These are phyloP conservation scores for Phytophthora citrophthora DNA, from an alignment of 352 stramenopile species.

Conservation along the genomic window DNA sequence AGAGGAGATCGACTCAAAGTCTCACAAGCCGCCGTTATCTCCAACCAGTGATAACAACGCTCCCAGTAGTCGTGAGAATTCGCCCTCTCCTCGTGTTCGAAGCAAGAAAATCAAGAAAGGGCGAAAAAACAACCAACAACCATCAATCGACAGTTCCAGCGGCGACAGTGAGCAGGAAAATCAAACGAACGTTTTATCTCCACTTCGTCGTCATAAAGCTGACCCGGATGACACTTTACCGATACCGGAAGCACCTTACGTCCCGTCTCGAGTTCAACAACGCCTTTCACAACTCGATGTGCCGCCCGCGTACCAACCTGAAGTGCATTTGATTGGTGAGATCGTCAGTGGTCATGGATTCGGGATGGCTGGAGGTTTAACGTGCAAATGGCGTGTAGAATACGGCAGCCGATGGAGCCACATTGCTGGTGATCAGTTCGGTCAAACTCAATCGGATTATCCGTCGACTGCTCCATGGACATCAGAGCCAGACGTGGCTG, in stretches of 20 bases:
- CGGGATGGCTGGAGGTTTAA: slow-evolving; percentile 41
- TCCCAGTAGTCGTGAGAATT: neutral
- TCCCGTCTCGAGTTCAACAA: slow-evolving; percentile 17
- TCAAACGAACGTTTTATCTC: slow-evolving; percentile 35
- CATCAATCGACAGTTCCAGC: slow-evolving; percentile 15
- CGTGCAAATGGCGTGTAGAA: slow-evolving; percentile 77
- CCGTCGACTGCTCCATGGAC: slow-evolving; percentile 27
- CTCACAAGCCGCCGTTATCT: slow-evolving; percentile 8
- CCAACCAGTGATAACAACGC: slow-evolving; percentile 13
- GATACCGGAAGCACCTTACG: slow-evolving; percentile 23
- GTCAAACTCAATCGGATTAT: slow-evolving; percentile 74
- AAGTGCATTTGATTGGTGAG: slow-evolving; percentile 78
- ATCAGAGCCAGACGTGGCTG: slow-evolving; percentile 34
- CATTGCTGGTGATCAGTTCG: slow-evolving; percentile 62
- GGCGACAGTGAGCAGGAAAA: slow-evolving; percentile 36
- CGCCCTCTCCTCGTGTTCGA: slow-evolving; percentile 6
- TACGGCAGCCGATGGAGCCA: slow-evolving; percentile 63
- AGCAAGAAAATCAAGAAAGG: slow-evolving; percentile 8
- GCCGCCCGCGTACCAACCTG: slow-evolving; percentile 52
- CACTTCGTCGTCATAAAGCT: slow-evolving; percentile 29
- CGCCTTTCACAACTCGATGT: slow-evolving; percentile 34
- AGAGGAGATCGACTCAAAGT: slow-evolving; percentile 16
- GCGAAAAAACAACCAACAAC: slow-evolving; percentile 18
- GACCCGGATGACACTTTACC: slow-evolving; percentile 28
- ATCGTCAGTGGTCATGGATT: slow-evolving; percentile 68